phyloP scores from a whole-genome alignment of 768 basidiomycete genomes.

The Lentinula aciculospora region DNA sequence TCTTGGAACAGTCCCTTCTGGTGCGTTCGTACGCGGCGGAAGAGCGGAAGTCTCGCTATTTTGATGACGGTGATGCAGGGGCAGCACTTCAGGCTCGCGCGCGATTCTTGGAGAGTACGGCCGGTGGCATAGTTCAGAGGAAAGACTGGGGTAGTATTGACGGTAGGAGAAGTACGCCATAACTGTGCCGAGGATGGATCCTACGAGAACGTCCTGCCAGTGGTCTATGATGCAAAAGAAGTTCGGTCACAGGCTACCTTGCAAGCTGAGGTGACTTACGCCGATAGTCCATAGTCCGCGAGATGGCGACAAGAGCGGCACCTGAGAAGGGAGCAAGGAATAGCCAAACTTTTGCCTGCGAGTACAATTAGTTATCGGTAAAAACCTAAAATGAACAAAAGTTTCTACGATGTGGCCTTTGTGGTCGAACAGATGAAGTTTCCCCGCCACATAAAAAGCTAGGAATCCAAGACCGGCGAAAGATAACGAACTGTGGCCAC shows the following conservation, averaged over 20 bases:
- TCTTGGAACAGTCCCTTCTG: constrained; percentile 27
- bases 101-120: constrained; percentile 67
- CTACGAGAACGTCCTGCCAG: constrained; percentile 87
- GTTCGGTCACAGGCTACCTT: background rate
- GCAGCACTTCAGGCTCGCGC: constrained; percentile 38
- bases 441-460: constrained; percentile 84
- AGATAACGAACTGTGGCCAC: constrained; percentile 79
- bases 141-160: constrained; percentile 79
- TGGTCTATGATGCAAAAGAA: constrained; percentile 50
- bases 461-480: constrained; percentile 93
- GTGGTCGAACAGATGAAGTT: constrained; percentile 84
- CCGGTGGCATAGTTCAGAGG: constrained; percentile 54
- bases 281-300: constrained; percentile 88
- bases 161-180: constrained; percentile 75
- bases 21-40: background rate
- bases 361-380: background rate
- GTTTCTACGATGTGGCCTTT: constrained; percentile 62
- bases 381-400: background rate
- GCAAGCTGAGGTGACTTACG: constrained; percentile 32
- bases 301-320: constrained; percentile 76
- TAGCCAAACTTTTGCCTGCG: constrained; percentile 78
- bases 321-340: constrained; percentile 70
- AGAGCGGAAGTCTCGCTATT: background rate
- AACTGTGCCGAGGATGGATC: constrained; percentile 66
- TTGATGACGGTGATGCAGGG: constrained; percentile 14